These are phyloP conservation scores for Hordeum vulgare DNA, from an alignment of 176 grass and related monocot genomes.

Conservation along the genomic window MorexV3_pseudomolecules_assembly NC_058522.1:137292009-137292508, in stretches of 20 bases:
- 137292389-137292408: constrained; percentile 46
- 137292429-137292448: constrained; percentile 77
- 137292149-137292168: constrained; percentile 53
- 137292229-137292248: constrained; percentile 75
- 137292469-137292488: constrained; percentile 52
- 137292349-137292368: constrained; percentile 34
- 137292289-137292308: constrained; percentile 48
- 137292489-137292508: constrained; percentile 68
- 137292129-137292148: constrained; percentile 83
- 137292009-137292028: constrained; percentile 72
- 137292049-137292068: constrained; percentile 59
- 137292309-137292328: constrained; percentile 73
- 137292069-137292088: constrained; percentile 47
- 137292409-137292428: constrained; percentile 57
- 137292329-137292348: constrained; percentile 60
- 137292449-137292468: constrained; percentile 65
- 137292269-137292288: constrained; percentile 33
- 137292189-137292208: constrained; percentile 30
- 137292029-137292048: constrained; percentile 48
- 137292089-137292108: constrained; percentile 45
- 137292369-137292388: constrained; percentile 57
- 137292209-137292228: constrained; percentile 58
- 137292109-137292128: constrained; percentile 21
- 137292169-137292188: constrained; percentile 47
- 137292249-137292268: constrained; percentile 44